Evolutionary conservation across 2,329 filamentous ascomycete genomes (phyloP).

Genomic region (Colletotrichum cordylinicola): DNA sequence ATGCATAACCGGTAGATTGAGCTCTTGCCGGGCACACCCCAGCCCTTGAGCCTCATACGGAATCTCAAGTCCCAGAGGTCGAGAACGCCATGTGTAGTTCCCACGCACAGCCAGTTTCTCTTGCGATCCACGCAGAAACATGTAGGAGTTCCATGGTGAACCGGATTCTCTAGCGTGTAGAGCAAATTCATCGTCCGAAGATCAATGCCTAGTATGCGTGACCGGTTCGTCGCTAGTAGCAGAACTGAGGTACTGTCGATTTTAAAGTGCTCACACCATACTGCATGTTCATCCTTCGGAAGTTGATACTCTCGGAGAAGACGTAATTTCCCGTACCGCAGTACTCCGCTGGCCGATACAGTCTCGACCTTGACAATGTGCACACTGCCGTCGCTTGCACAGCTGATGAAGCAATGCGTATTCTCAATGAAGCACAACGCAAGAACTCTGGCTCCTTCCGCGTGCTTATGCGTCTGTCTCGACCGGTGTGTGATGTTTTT

Average conservation of each 20-base stretch:
- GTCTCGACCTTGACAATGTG: conserved; percentile 84
- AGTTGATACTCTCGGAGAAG: conserved; percentile 84
- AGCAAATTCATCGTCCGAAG: conserved; percentile 84
- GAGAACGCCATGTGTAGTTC: conserved; percentile 90
- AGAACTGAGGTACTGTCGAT: conserved; percentile 83
- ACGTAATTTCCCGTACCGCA: conserved; percentile 79
- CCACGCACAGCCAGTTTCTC: conserved; percentile 88
- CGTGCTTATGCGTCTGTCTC: conserved; percentile 83
- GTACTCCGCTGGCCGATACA: conserved; percentile 50
- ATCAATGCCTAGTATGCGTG: conserved; percentile 83
- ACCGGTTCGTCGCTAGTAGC: conserved; percentile 84
- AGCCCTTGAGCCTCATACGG: conserved; percentile 83
- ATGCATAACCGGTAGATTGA: conserved; percentile 81
- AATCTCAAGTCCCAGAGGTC: conserved; percentile 98
- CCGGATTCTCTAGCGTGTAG: conserved; percentile 83
- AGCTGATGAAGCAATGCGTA: conserved; percentile 92
- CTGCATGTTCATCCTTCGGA: conserved; percentile 73
- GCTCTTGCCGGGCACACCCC: conserved; percentile 83
- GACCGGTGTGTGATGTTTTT: conserved; percentile 89
- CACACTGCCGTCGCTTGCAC: conserved; percentile 87
- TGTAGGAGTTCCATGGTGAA: conserved; percentile 90
- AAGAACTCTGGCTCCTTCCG: conserved; percentile 73
- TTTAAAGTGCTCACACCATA: conserved; percentile 94
- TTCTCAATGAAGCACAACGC: conserved; percentile 91
- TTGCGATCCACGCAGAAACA: conserved; percentile 89